These are phyloP conservation scores for Candida stauntonica DNA, from an alignment of 805 yeast genomes.

Conservation along the genomic window DNA sequence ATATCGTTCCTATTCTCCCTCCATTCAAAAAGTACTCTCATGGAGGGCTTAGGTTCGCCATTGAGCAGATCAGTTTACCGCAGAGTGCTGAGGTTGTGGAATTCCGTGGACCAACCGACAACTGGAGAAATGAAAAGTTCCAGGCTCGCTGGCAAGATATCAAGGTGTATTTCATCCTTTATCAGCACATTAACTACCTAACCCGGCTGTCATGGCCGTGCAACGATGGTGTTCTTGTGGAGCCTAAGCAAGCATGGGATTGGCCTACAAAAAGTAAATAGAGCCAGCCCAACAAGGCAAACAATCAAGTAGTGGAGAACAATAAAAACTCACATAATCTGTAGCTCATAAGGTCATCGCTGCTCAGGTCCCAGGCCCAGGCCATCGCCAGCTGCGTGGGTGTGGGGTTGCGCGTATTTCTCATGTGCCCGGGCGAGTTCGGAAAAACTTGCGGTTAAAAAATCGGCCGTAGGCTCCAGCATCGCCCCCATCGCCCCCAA, in stretches of 20 bases:
- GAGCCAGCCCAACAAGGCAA: too few relatives aligned
- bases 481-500: too few relatives aligned
- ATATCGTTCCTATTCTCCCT: constrained; percentile 59
- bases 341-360: too few relatives aligned
- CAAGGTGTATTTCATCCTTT: constrained; percentile 9
- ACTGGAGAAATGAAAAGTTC: constrained; percentile 6
- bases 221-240: constrained; percentile 9
- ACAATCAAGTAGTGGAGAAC: too few relatives aligned
- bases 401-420: too few relatives aligned
- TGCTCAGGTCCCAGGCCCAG: too few relatives aligned
- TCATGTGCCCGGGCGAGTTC: too few relatives aligned
- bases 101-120: constrained; percentile 16
- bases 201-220: constrained; percentile 21
- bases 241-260: constrained; percentile 1
- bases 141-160: constrained; percentile 8
- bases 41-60: constrained; percentile 30
- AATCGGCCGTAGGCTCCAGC: too few relatives aligned
- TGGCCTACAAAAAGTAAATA: too few relatives aligned
- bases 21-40: constrained; percentile 36
- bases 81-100: constrained; percentile 23
- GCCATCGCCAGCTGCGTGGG: too few relatives aligned
- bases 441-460: too few relatives aligned
- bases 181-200: constrained; percentile 19
- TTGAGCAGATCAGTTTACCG: constrained; percentile 34
- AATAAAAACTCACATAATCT: too few relatives aligned